Base-by-base conservation (phyloP, 2,329 filamentous ascomycete species). In the Pseudogymnoascus sp. region DNA sequence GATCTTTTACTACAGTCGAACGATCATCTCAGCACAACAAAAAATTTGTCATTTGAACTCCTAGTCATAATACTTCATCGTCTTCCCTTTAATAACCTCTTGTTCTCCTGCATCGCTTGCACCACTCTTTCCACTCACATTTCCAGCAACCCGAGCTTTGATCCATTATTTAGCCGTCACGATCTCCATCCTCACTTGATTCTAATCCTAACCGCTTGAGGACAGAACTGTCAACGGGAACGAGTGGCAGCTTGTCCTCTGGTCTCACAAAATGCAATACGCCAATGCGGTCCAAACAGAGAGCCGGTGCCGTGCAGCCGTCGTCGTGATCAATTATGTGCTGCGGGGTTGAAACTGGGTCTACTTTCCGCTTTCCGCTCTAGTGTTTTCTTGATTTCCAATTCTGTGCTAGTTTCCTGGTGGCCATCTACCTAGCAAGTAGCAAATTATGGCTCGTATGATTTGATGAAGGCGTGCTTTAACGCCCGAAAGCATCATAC, bases 91-190 rank as follows among this genome's bases (percentile, higher is more conserved):
- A 11, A 40, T 40, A 40, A 40, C 38, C 6, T 40, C 38, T n/a
- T 40, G 38, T 40, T 40, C 38, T 40, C 38, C 38, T 16, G 9
- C 38, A 40, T 40, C 38, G 5, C n/a, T 40, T 40, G 38, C 5
- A n/a, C 38, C n/a, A 14, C 6, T 18, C 18, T 40, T 40, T n/a
- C 38, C 38, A 18, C 38, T 40, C n/a, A 40, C 38, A 40, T 40
- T 40, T n/a, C 38, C 38, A 40, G 65, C 66, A 65, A 67, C 65
- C 25, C 73, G 71, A 5, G 72, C 72, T 63, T 71, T 75, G 7
- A 76, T 75, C 75, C 75, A 78, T 64, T 78, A 70, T 62, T 75
- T 75, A 70, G 77, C 76, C 1, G 76, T 79, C 9, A 79, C 70
- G 61, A 74, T 70, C 63, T 75, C 70, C 72, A 43, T 74, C 75